Conservation (phyloP, 208 protist species). For the Leptomonas pyrrhocoris region DNA sequence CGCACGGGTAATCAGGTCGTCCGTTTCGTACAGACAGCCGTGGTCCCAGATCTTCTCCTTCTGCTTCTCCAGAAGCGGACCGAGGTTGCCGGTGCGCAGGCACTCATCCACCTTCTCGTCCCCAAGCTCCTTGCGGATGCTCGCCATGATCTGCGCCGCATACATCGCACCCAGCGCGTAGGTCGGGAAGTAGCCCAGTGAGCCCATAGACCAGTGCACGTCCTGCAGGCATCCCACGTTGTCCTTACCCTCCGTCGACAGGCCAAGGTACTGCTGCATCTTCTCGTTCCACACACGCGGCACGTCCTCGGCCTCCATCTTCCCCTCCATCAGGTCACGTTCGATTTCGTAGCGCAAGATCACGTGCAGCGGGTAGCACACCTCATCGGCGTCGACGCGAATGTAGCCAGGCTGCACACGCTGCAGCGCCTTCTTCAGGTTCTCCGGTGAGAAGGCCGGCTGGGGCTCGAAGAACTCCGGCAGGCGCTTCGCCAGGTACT, state of each 20-base stretch:
- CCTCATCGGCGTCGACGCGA: conserved; percentile 87
- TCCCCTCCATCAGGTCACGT: conserved; percentile 78
- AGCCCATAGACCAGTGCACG: conserved; percentile 86
- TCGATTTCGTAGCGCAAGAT: conserved; percentile 92
- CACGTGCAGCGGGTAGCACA: conserved; percentile 92
- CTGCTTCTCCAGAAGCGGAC: conserved; percentile 57
- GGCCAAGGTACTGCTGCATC: conserved; percentile 87
- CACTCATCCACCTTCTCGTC: conserved; percentile 53
- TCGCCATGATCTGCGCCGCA: conserved; percentile 81
- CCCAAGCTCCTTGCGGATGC: conserved; percentile 68
- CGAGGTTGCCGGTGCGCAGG: conserved; percentile 63
- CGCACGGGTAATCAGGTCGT: conserved; percentile 74
- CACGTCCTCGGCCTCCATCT: conserved; percentile 74
- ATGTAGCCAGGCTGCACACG: conserved; percentile 76
- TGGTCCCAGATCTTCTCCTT: conserved; percentile 78
- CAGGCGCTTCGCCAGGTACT: conserved; percentile 56
- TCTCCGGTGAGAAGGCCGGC: conserved; percentile 53
- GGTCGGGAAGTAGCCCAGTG: conserved; percentile 89
- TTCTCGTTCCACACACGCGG: conserved; percentile 86
- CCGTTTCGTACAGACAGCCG: conserved; percentile 56
- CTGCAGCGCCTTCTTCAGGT: conserved; percentile 54
- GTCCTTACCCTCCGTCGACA: conserved; percentile 77
- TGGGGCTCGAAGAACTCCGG: conserved; percentile 58
- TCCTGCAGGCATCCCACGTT: too few relatives aligned
- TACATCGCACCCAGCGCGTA: conserved; percentile 86